Percentiles rank a stretch among this genome's conserved stretches.
Evolutionary conservation across 306 rosid species (phyloP).

Genomic region (Casuarina glauca): DNA sequence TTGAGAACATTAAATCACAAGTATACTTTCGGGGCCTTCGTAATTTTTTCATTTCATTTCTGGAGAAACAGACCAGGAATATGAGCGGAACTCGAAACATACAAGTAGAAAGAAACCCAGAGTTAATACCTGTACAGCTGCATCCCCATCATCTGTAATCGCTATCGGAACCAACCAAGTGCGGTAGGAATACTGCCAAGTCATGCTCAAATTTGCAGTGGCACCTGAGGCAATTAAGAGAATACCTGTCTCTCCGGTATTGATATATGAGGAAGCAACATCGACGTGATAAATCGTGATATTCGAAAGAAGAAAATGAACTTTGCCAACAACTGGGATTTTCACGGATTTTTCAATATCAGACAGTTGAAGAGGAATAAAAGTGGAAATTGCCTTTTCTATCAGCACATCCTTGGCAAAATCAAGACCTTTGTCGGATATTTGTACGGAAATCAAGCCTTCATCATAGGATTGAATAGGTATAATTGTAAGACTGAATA

Average conservation of each 20-base stretch:
- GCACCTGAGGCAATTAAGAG: conserved; percentile 63
- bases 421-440: conserved; percentile 73
- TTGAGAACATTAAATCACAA: neutral
- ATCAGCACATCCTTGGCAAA: conserved; percentile 68
- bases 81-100: neutral
- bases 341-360: conserved; percentile 50
- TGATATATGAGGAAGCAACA: conserved; percentile 54
- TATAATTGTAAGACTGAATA: conserved; percentile 33
- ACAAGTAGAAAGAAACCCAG: neutral
- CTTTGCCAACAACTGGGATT: conserved; percentile 60
- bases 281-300: conserved; percentile 48
- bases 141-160: conserved; percentile 71
- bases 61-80: neutral
- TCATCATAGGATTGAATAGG: conserved; percentile 41
- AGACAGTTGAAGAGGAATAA: conserved; percentile 62
- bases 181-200: conserved; percentile 57
- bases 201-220: conserved; percentile 68
- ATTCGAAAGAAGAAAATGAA: conserved; percentile 60
- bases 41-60: neutral
- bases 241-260: conserved; percentile 61
- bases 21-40: no score
- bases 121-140: conserved; percentile 63
- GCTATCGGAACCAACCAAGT: conserved; percentile 64
- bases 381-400: conserved; percentile 54
- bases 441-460: conserved; percentile 61